Evolutionary conservation across 768 basidiomycete species (phyloP), one percentile per base, ranked within the genome.

Genomic region (Podaxis sp.): DNA sequence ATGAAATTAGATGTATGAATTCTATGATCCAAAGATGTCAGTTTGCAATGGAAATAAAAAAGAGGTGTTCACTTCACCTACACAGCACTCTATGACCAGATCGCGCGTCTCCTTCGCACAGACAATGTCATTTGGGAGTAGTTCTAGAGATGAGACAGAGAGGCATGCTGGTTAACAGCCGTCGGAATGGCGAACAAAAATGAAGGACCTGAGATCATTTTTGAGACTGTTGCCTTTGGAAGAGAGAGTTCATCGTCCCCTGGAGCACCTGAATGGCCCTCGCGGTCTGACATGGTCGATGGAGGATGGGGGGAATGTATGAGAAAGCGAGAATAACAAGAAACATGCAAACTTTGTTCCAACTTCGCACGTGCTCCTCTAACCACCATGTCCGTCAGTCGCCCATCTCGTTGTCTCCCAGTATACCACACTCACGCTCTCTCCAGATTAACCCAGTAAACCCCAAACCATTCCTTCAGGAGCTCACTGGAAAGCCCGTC

Each of bases 381-480:
- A 68, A 79, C 82, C 74, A 83, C 75, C 77, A 89, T 89, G 88
- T 82, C 86, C 61, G 88, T 89, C 69, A 60, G 85, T 80, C 65
- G 59, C 61, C 65, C 55, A 37, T 62, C 44, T 32, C 57, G 50
- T 55, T 60, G 28, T 25, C 44, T 44, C 37, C 56, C 50, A 27
- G 47, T 50, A 51, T 42, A 50, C 55, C 46, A 9, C 44, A 40
- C 58, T 54, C 60, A 40, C 46, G 59, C 61, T 57, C 35, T 53
- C 51, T 40, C 14, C 71, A 91, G 89, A 88, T 91, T 70, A 86
- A 87, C 68, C 95, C 95, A 66, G 93, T 98, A 69, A 99, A 99
- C 77, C 97, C 97, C 21, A 98, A 98, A 78, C 97, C 97, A 5
- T 98, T 98, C 79, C 83, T 99, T 69, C 95, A 98, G 78, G 95